Conservation (phyloP, 2,329 filamentous ascomycete genomes). For the Aspergillus fumigatiaffinis region DNA sequence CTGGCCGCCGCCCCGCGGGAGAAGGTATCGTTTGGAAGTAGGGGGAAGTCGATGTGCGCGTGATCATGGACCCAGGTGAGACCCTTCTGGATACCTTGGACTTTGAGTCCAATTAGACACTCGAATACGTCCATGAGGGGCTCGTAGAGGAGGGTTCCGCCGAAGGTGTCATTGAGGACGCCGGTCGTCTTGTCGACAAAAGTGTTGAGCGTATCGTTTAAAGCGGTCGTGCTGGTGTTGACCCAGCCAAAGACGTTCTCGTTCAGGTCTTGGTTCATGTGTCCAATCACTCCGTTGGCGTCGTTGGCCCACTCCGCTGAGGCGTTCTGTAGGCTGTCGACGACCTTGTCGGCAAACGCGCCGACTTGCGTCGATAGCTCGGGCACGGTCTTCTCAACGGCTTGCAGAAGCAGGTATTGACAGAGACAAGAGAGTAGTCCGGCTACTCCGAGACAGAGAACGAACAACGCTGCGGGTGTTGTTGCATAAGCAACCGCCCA, state of each 20-base stretch:
- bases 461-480: constrained; percentile 76
- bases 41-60: constrained; percentile 76
- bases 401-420: constrained; percentile 72
- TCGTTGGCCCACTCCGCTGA: constrained; percentile 72
- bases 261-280: constrained; percentile 71
- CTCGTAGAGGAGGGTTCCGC: constrained; percentile 72
- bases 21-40: constrained; percentile 75
- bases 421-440: constrained; percentile 79
- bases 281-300: constrained; percentile 67
- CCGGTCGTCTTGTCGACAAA: constrained; percentile 76
- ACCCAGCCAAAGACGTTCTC: constrained; percentile 83
- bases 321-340: constrained; percentile 66
- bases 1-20: constrained; percentile 67
- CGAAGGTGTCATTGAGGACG: constrained; percentile 73
- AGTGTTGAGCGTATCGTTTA: constrained; percentile 79
- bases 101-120: constrained; percentile 84
- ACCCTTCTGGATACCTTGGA: constrained; percentile 77
- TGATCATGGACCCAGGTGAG: constrained; percentile 92
- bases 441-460: constrained; percentile 76
- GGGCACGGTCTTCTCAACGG: constrained; percentile 72
- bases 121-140: constrained; percentile 76
- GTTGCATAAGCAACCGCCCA: constrained; percentile 90
- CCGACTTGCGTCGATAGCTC: constrained; percentile 70
- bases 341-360: constrained; percentile 73
- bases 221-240: constrained; percentile 71